Evolutionary conservation across 306 rosid species (phyloP).

Genomic region (Rubus parviflorus): DNA sequence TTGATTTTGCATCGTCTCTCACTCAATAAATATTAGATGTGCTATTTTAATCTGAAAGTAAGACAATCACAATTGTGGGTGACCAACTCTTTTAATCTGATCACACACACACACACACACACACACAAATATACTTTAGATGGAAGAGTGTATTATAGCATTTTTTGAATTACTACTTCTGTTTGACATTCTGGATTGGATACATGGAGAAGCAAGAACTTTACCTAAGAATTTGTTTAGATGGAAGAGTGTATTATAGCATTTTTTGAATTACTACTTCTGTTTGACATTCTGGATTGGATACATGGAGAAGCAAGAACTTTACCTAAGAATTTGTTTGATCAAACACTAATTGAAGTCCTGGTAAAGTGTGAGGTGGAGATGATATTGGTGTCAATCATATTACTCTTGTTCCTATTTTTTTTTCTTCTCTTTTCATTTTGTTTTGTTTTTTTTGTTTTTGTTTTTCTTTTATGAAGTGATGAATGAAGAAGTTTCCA

Average conservation of each 20-base stretch:
- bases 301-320: neutral
- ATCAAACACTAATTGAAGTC: neutral
- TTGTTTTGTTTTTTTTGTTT: neutral
- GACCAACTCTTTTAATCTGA: neutral
- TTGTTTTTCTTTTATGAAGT: neutral
- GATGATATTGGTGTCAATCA: neutral
- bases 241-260: neutral
- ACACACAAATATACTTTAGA: neutral
- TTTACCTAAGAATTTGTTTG: neutral
- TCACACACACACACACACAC: too few relatives aligned
- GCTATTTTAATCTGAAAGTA: neutral
- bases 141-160: neutral
- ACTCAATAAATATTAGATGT: neutral
- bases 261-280: neutral
- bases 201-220: neutral
- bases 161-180: neutral
- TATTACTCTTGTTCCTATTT: neutral
- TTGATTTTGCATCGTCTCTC: neutral
- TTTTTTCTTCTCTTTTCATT: neutral
- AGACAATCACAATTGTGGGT: neutral
- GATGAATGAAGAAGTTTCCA: neutral
- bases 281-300: neutral
- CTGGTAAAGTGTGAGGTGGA: neutral
- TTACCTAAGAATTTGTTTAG: neutral
- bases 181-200: neutral